Conservation (phyloP, 1,139 yeast species). For the Zygosaccharomyces sapae region DNA sequence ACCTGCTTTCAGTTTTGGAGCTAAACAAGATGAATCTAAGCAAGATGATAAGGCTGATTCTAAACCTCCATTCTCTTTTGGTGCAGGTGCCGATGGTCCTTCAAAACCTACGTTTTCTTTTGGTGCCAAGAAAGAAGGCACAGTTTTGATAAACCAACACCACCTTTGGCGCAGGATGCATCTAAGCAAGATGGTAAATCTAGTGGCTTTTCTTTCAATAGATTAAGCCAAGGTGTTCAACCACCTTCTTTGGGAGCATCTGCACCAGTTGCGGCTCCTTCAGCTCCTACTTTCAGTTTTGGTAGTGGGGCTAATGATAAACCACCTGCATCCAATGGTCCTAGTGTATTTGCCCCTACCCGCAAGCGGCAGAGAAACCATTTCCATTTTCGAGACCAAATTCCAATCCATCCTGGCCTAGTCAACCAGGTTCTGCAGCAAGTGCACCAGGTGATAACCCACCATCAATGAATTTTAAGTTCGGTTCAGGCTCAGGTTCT, state of each 20-base stretch:
- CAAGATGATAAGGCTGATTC: slow-evolving; percentile 7
- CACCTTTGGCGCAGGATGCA: not conserved
- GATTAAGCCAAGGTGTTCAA: slow-evolving; percentile 1
- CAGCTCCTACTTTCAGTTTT: slow-evolving; percentile 15
- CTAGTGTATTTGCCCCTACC: slow-evolving; percentile 3
- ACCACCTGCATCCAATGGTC: slow-evolving; percentile 5
- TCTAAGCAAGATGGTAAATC: not conserved
- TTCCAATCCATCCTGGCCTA: slow-evolving; percentile 2
- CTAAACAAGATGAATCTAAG: slow-evolving; percentile 1
- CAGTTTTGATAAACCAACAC: not conserved
- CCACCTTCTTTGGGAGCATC: slow-evolving; percentile 6
- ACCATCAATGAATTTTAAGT: slow-evolving; percentile 11
- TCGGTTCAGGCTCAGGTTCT: slow-evolving; percentile 16
- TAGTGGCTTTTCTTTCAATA: slow-evolving; percentile 4
- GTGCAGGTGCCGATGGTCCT: not conserved
- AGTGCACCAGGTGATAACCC: not conserved
- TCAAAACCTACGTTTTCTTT: slow-evolving; percentile 8
- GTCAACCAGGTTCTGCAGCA: not conserved
- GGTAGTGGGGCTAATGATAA: slow-evolving; percentile 14
- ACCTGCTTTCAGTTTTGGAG: slow-evolving; percentile 12
- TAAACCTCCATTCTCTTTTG: slow-evolving; percentile 14
- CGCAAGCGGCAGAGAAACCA: not conserved
- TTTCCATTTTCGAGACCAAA: not conserved
- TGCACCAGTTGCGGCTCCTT: slow-evolving; percentile 2
- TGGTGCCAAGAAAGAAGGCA: slow-evolving; percentile 2